Conservation (phyloP, 805 yeast genomes). For the Candida suzukii region DNA sequence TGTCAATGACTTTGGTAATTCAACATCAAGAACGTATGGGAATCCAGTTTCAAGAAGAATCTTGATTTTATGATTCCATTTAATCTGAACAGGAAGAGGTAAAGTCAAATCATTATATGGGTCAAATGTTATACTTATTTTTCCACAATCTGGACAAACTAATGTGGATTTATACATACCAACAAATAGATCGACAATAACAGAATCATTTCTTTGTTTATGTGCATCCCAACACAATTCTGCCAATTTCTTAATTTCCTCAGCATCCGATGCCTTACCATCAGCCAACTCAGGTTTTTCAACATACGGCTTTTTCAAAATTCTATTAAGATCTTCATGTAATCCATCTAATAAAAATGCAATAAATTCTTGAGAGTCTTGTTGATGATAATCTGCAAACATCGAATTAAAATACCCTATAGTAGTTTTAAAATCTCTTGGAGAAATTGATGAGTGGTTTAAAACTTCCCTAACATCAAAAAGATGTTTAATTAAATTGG, state of each 20-base stretch:
- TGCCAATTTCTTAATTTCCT: constrained; percentile 58
- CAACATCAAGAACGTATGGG: constrained; percentile 58
- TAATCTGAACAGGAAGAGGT: constrained; percentile 73
- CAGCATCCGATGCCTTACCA: constrained; percentile 46
- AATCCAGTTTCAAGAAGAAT: constrained; percentile 53
- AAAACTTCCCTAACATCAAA: constrained; percentile 30
- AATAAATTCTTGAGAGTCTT: constrained; percentile 89
- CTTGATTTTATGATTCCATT: constrained; percentile 62
- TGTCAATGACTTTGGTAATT: constrained; percentile 57
- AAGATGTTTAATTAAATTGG: constrained; percentile 52
- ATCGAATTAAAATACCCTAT: constrained; percentile 73
- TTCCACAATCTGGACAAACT: constrained; percentile 77
- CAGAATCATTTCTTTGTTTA: constrained; percentile 73
- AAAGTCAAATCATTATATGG: constrained; percentile 87
- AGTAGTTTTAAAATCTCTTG: constrained; percentile 70
- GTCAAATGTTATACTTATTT: constrained; percentile 83
- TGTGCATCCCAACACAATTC: constrained; percentile 75
- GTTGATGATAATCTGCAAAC: constrained; percentile 80
- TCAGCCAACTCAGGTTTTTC: constrained; percentile 80
- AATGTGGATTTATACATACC: constrained; percentile 89
- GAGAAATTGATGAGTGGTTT: constrained; percentile 34
- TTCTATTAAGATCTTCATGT: constrained; percentile 88
- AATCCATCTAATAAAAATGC: constrained; percentile 83
- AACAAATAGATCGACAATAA: constrained; percentile 78
- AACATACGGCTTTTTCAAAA: constrained; percentile 73